Evolutionary conservation across 768 basidiomycete genomes (phyloP).

Genomic region (Russula olivacea): DNA sequence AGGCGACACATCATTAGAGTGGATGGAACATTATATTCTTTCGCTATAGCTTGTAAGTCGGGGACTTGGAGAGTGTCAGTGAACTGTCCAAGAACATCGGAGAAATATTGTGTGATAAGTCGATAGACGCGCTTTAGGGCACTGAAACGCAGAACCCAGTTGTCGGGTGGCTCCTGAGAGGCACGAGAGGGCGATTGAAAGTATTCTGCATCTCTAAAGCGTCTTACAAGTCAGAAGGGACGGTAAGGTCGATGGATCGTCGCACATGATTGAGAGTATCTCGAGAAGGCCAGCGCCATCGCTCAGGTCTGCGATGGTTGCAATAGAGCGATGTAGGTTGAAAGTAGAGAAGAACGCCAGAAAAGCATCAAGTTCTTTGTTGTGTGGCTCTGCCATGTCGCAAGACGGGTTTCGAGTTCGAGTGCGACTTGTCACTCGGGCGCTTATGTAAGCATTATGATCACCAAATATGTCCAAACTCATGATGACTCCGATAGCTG

Average conservation of each 20-base stretch:
- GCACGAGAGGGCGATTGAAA: slow-evolving; percentile 60
- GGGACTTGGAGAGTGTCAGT: slow-evolving; percentile 78
- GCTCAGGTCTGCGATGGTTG: slow-evolving; percentile 62
- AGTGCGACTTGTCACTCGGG: not conserved
- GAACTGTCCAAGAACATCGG: slow-evolving; percentile 76
- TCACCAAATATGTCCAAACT: too few species aligned
- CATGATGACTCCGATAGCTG: too few species aligned
- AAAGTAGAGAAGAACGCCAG: slow-evolving; percentile 76
- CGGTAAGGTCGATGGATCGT: slow-evolving; percentile 17
- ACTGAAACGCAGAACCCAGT: slow-evolving; percentile 85
- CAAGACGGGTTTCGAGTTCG: not conserved
- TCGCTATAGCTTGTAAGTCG: slow-evolving; percentile 79
- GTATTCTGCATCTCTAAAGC: slow-evolving; percentile 66
- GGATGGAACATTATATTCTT: slow-evolving; percentile 59
- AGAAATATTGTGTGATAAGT: slow-evolving; percentile 83
- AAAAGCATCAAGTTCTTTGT: slow-evolving; percentile 73
- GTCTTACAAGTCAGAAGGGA: slow-evolving; percentile 9
- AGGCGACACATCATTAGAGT: slow-evolving; percentile 73
- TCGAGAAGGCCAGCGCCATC: slow-evolving; percentile 76
- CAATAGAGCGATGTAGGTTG: slow-evolving; percentile 56
- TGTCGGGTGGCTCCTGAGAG: slow-evolving; percentile 63
- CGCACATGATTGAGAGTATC: slow-evolving; percentile 71
- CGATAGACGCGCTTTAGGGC: slow-evolving; percentile 80
- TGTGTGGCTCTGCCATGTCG: slow-evolving; percentile 34
- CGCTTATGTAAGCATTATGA: not conserved